These are phyloP conservation scores for Aspergillus incahuasiensis DNA, from an alignment of 495 filamentous ascomycete species.

Conservation along the genomic window DNA sequence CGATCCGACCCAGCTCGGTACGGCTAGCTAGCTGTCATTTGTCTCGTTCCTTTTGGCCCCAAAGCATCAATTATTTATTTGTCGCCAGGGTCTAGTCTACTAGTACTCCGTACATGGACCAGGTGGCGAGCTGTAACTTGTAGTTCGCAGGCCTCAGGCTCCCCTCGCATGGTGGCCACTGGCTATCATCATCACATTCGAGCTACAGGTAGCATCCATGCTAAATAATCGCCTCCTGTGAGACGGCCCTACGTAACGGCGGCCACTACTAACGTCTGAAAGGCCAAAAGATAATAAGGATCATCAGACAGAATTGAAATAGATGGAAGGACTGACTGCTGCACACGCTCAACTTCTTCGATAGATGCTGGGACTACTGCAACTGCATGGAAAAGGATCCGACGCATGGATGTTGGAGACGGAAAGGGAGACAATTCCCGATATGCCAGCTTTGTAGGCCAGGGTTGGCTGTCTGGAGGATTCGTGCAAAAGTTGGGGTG, in stretches of 20 bases:
- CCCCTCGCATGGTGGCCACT: not conserved
- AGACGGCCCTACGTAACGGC: not conserved
- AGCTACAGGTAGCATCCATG: not conserved
- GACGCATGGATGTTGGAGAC: not conserved
- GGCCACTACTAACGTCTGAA: not conserved
- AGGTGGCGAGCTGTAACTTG: not conserved
- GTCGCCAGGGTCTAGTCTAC: not conserved
- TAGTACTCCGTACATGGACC: not conserved
- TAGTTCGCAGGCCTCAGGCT: not conserved
- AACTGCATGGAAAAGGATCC: not conserved
- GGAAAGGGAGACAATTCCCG: not conserved
- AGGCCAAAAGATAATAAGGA: not conserved
- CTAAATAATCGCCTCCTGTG: not conserved
- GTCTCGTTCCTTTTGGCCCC: not conserved
- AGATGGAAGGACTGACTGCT: not conserved
- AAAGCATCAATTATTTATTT: not conserved
- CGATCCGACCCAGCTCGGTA: too few relatives aligned
- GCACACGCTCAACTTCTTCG: too few relatives aligned
- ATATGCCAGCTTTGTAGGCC: not conserved
- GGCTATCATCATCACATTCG: too few relatives aligned
- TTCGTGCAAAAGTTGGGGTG: not conserved
- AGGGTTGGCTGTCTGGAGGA: not conserved
- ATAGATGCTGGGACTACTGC: not conserved
- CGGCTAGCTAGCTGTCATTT: not conserved
- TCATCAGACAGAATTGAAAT: not conserved